Conservation (phyloP, 768 basidiomycete species). For the Symmetrospora coprosmae region DNA sequence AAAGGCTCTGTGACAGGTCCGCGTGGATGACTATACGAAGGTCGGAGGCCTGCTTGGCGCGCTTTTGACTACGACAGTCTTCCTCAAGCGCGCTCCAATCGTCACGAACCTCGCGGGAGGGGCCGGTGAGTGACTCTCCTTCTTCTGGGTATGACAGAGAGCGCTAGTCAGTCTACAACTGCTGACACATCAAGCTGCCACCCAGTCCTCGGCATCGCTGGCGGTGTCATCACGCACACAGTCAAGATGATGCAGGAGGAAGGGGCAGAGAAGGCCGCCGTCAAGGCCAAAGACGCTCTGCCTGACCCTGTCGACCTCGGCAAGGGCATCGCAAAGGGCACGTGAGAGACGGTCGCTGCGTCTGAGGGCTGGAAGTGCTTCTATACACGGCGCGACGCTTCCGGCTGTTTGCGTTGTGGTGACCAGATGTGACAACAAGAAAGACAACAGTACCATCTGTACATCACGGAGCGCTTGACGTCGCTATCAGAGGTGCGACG, state of each 20-base stretch:
- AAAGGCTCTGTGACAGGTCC: background rate
- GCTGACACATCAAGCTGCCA: no score
- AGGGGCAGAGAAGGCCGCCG: constrained; percentile 8
- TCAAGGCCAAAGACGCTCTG: background rate
- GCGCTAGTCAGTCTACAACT: no score
- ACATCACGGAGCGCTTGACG: no score
- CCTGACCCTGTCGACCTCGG: constrained; percentile 16
- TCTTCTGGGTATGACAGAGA: no score
- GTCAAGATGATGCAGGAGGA: constrained; percentile 1
- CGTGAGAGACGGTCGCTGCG: no score
- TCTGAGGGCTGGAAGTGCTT: no score
- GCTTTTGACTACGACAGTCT: constrained; percentile 16
- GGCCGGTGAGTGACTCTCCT: background rate
- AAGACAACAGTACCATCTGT: no score
- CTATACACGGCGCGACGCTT: no score
- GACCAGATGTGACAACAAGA: no score
- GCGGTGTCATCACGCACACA: constrained; percentile 15
- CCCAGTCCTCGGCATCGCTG: constrained; percentile 1
- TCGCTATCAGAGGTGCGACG: no score
- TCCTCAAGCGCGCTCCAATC: constrained; percentile 1
- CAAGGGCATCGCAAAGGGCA: constrained; percentile 12
- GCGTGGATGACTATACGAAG: constrained; percentile 16
- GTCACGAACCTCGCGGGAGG: constrained; percentile 9
- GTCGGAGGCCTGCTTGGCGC: constrained; percentile 18
- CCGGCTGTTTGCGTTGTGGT: no score